Evolutionary conservation across 108 stramenopile species (phyloP).

Genomic region (Nitzschia sp.): DNA sequence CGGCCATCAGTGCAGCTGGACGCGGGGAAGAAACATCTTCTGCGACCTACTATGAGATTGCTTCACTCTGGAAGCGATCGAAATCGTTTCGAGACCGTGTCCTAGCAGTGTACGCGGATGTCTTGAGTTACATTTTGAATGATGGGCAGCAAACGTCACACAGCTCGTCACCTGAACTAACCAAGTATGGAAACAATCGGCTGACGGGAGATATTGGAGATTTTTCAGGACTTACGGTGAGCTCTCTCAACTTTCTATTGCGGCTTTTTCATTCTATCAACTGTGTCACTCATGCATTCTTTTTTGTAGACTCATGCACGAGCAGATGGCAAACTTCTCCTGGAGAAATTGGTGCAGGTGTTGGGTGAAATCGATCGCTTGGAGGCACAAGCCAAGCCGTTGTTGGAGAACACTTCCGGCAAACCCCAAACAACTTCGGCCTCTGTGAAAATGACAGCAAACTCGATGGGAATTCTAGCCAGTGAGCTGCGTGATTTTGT

Average conservation of each 20-base stretch:
- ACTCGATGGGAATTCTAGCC: conserved; percentile 30
- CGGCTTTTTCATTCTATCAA: not conserved
- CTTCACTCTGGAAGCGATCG: conserved; percentile 58
- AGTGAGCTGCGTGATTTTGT: conserved; percentile 58
- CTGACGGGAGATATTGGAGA: conserved; percentile 78
- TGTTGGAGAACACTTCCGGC: conserved; percentile 24
- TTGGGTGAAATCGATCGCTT: conserved; percentile 48
- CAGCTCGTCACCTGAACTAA: conserved; percentile 31
- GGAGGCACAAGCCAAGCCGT: conserved; percentile 22
- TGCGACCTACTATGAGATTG: conserved; percentile 33
- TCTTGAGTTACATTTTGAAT: conserved; percentile 52
- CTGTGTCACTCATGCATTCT: not conserved
- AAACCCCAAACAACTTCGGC: not conserved
- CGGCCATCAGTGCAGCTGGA: conserved; percentile 13
- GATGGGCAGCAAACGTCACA: conserved; percentile 19
- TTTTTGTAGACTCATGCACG: conserved; percentile 41
- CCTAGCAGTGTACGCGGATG: conserved; percentile 66
- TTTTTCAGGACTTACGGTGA: conserved; percentile 50
- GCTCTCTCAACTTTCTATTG: not conserved
- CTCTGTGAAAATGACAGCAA: conserved; percentile 32
- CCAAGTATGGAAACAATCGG: conserved; percentile 73
- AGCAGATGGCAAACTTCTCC: conserved; percentile 54
- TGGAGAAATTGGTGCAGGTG: conserved; percentile 40
- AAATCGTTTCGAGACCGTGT: conserved; percentile 68
- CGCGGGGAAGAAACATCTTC: not conserved